Percentiles rank a stretch among this genome's conserved stretches.
Conservation (phyloP, 306 rosid genomes). For the Comarum palustre region DNA sequence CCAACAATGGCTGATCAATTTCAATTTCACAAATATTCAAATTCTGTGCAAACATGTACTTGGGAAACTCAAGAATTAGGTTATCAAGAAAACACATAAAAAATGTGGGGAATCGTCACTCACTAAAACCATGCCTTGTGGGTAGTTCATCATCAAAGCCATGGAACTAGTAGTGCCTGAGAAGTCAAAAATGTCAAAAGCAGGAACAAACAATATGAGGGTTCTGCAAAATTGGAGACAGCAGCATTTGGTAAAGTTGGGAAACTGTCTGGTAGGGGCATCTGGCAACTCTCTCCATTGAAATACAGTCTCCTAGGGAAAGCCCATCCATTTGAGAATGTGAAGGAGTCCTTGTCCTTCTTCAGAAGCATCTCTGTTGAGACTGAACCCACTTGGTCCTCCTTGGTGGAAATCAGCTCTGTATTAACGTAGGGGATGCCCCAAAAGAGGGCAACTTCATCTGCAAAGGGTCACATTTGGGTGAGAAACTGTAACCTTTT, state of each 20-base stretch:
- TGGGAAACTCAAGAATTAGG: background rate
- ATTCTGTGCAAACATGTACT: background rate
- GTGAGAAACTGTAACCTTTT: background rate
- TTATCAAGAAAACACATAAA: background rate
- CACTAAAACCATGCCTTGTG: constrained; percentile 2
- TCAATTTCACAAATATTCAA: too few relatives aligned
- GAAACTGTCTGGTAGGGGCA: constrained; percentile 63
- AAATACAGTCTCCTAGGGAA: constrained; percentile 75
- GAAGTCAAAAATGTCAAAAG: constrained; percentile 21
- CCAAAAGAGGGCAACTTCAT: constrained; percentile 70
- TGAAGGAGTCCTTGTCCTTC: constrained; percentile 55
- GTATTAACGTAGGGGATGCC: constrained; percentile 58
- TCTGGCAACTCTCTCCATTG: constrained; percentile 68
- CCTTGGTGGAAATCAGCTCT: constrained; percentile 39
- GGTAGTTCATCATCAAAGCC: background rate
- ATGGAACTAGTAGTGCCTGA: background rate
- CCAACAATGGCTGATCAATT: too few relatives aligned
- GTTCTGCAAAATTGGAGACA: constrained; percentile 20
- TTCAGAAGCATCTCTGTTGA: constrained; percentile 54
- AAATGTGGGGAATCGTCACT: background rate
- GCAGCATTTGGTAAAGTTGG: constrained; percentile 59
- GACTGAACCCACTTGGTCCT: constrained; percentile 40
- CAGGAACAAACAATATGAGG: constrained; percentile 9
- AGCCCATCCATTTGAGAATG: constrained; percentile 68
- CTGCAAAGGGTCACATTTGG: constrained; percentile 35